Evolutionary conservation across 495 filamentous ascomycete species (phyloP).

Genomic region (Trichoderma erinaceum): DNA sequence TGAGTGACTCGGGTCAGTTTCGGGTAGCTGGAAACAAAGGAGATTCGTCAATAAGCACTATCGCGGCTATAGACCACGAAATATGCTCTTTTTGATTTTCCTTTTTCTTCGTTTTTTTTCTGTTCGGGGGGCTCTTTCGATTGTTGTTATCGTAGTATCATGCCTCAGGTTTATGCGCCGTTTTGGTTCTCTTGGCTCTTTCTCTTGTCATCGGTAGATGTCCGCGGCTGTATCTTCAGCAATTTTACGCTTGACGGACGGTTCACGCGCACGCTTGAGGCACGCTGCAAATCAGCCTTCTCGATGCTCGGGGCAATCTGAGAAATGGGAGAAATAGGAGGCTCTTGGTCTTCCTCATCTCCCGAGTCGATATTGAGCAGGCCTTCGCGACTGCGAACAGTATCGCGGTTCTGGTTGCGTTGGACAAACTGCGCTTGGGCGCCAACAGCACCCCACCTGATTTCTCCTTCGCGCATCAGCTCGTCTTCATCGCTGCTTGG

Average conservation of each 20-base stretch:
- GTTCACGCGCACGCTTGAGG: constrained; percentile 58
- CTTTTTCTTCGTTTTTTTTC: neutral
- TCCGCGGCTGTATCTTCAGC: constrained; percentile 53
- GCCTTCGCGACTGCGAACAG: constrained; percentile 46
- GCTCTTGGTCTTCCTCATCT: constrained; percentile 21
- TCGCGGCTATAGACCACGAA: neutral
- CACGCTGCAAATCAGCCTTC: constrained; percentile 46
- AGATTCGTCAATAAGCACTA: neutral
- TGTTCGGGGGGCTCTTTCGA: constrained; percentile 4
- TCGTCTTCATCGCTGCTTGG: constrained; percentile 43
- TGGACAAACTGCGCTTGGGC: constrained; percentile 32
- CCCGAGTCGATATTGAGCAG: constrained; percentile 45
- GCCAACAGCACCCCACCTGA: constrained; percentile 41
- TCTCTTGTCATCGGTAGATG: constrained; percentile 36
- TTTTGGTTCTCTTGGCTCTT: constrained; percentile 21
- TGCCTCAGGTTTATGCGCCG: constrained; percentile 16
- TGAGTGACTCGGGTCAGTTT: constrained; percentile 15
- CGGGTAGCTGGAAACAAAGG: neutral
- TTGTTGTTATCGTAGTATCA: constrained; percentile 9
- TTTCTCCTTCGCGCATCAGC: constrained; percentile 21
- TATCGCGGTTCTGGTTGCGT: constrained; percentile 23
- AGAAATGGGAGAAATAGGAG: constrained; percentile 6
- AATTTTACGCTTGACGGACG: constrained; percentile 63
- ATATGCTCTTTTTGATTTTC: constrained; percentile 16
- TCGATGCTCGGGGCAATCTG: constrained; percentile 22